Conservation (phyloP, 2,329 filamentous ascomycete genomes). For the Cladosporium sp. region DNA sequence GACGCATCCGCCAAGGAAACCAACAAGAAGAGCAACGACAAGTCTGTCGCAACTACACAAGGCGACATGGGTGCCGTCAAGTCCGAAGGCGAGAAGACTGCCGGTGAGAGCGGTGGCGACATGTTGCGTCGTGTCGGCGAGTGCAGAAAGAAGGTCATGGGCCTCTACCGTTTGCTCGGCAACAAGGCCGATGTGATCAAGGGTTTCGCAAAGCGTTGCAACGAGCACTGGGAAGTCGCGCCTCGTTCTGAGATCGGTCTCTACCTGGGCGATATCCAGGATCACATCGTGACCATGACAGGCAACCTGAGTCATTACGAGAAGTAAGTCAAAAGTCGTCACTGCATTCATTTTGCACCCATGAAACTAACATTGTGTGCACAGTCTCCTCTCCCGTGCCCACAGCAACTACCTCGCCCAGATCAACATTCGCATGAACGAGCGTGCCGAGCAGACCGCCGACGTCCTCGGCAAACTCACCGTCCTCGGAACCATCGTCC, state of each 20-base stretch:
- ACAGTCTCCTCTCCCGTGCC: conserved; percentile 78
- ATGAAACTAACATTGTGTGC: background rate
- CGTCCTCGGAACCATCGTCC: conserved; percentile 90
- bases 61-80: conserved; percentile 26
- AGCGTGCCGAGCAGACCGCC: conserved; percentile 90
- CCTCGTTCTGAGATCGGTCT: conserved; percentile 94
- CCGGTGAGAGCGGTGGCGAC: conserved; percentile 55
- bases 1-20: conserved; percentile 20
- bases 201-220: conserved; percentile 96
- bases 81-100: conserved; percentile 35
- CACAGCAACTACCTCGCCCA: conserved; percentile 98
- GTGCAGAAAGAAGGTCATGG: conserved; percentile 96
- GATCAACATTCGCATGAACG: conserved; percentile 98
- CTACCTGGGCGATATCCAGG: conserved; percentile 96
- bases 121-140: conserved; percentile 92
- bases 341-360: too few relatives aligned
- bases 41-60: conserved; percentile 18
- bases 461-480: conserved; percentile 94
- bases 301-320: conserved; percentile 94
- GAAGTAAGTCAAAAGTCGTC: too few relatives aligned
- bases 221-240: conserved; percentile 95
- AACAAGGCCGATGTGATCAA: conserved; percentile 99
- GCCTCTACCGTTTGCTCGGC: conserved; percentile 82
- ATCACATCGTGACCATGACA: conserved; percentile 99
- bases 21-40: conserved; percentile 26